Evolutionary conservation across 2,329 filamentous ascomycete species (phyloP), one percentile per base, ranked within the genome.

Genomic region (Aspergillus aculeatinus): DNA sequence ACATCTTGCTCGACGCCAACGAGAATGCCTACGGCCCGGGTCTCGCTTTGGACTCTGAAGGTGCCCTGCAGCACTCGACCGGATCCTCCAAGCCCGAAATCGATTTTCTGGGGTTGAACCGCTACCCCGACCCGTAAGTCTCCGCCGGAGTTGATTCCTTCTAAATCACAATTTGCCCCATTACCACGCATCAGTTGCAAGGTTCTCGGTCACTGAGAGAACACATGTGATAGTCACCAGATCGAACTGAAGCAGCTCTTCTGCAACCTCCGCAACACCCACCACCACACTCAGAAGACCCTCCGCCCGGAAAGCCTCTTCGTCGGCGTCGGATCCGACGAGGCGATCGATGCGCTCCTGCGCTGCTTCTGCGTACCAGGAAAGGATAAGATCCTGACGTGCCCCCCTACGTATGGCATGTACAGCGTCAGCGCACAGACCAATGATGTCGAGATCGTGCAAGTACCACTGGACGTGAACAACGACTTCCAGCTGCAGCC

Each of bases 351-450:
- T 78, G 92, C 91, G 5, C 85, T 99, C 47, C 84, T 99, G 61
- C 89, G 95, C 56, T 95, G 91, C 77, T 99, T 99, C 81, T 99
- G 95, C 79, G 81, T 87, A 1, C 95, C 95, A 0, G 91, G 89
- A 50, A 84, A 83, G 66, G 95, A 99, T 78, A 92, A 90, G 73
- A 96, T 99, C 73, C 85, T 99, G 39, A 94, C 92, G 48, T 98
- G 94, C 72, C 95, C 95, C 19, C 95, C 95, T 1, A 99, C 95
- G 0, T 99, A 99, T 76, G 95, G 95, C 79, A 99, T 99, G 95
- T 99, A 99, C 81, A 83, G 87, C 51, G 95, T 99, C 19, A 96
- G 91, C 6, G 95, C 95, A 1, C 90, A 96, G 73, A 89, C 97
- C 67, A 99, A 99, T 80, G 95, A 98, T 72, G 83, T 99, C 21